phyloP scores from a whole-genome alignment of 139 green algal genomes.

The Nannochloris sp. region DNA sequence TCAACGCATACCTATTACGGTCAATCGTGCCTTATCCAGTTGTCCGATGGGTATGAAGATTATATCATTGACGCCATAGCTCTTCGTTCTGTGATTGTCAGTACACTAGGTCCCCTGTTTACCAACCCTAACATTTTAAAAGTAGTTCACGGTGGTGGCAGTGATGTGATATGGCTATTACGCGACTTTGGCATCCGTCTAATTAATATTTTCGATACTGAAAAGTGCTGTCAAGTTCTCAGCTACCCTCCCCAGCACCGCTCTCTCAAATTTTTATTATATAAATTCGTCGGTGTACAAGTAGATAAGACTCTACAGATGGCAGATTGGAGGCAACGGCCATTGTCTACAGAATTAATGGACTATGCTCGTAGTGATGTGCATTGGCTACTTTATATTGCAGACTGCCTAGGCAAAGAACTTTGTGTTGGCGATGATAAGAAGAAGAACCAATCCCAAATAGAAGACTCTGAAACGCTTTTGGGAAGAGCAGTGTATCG shows the following conservation, averaged over 20 bases:
- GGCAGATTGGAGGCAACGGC: conserved; percentile 68
- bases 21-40: conserved; percentile 66
- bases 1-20: conserved; percentile 50
- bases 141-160: conserved; percentile 66
- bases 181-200: conserved; percentile 52
- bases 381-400: conserved; percentile 63
- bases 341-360: conserved; percentile 46
- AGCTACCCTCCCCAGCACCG: conserved; percentile 32
- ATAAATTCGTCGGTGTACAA: conserved; percentile 33
- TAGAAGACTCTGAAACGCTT: neutral
- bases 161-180: conserved; percentile 79
- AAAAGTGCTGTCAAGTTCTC: conserved; percentile 56
- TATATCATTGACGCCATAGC: conserved; percentile 65
- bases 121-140: conserved; percentile 49
- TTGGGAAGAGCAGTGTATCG: conserved; percentile 13
- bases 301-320: conserved; percentile 56
- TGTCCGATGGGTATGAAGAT: conserved; percentile 48
- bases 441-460: neutral
- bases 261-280: conserved; percentile 43
- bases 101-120: conserved; percentile 42
- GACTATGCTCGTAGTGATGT: conserved; percentile 66
- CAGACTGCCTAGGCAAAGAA: conserved; percentile 34
- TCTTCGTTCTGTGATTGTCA: conserved; percentile 46
- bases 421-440: conserved; percentile 14
- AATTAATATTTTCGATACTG: conserved; percentile 81